Conservation (phyloP, 495 filamentous ascomycete species). For the Neurospora tetraspora region DNA sequence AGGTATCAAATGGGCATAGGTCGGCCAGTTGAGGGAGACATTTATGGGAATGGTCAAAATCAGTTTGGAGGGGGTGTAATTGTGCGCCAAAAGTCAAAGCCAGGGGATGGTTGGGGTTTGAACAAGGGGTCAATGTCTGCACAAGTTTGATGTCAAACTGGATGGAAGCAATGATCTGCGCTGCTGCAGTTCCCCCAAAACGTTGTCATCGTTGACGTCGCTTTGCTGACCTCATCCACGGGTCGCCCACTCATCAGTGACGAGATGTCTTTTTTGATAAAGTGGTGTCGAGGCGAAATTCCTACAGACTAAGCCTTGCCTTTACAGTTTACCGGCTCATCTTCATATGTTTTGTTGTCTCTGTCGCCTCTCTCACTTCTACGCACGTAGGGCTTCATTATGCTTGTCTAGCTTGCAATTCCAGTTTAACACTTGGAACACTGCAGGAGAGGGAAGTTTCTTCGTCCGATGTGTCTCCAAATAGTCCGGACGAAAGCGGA, state of each 20-base stretch:
- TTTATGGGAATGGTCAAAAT: not conserved
- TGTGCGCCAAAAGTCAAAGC: not conserved
- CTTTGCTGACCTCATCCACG: not conserved
- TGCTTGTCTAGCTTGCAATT: not conserved
- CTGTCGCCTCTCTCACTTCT: not conserved
- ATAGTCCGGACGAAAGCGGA: not conserved
- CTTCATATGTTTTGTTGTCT: not conserved
- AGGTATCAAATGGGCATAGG: not conserved
- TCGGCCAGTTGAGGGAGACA: not conserved
- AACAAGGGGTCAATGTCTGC: not conserved
- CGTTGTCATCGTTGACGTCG: not conserved
- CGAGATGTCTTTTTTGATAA: not conserved
- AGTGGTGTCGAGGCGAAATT: not conserved
- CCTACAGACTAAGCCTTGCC: not conserved
- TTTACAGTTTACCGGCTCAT: not conserved
- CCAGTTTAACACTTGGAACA: not conserved
- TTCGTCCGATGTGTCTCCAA: not conserved
- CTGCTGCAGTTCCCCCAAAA: not conserved
- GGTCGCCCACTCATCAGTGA: not conserved
- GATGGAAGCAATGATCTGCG: not conserved
- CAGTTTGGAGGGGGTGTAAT: not conserved
- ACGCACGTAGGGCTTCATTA: not conserved
- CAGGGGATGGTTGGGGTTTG: not conserved
- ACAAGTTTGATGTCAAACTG: not conserved
- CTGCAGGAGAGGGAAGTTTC: not conserved